Base-by-base conservation (phyloP, 2,329 filamentous ascomycete species). In the Nothophoma quercina region DNA sequence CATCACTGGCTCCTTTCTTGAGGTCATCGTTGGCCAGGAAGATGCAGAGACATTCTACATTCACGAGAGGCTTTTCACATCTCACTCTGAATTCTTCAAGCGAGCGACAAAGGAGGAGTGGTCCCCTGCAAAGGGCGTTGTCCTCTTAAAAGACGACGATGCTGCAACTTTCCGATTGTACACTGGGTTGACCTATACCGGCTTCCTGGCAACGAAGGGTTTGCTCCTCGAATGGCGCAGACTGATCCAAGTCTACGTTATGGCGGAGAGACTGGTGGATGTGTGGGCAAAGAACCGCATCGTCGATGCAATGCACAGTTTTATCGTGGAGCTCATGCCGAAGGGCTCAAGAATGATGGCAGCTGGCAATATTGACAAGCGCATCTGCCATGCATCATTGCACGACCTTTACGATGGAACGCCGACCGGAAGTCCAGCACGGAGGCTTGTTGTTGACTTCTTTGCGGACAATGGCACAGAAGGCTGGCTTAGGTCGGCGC, bases 231-330 rank as follows among this genome's bases (percentile, higher is more conserved):
- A 32, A 19, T 47, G 43, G 43, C 34, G 32, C 5, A 18, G 34
- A 9, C 28, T 44, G n/a, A 15, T 38, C 15, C 15, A 44, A 8
- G 18, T 51, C n/a, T 51, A 51, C 26, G 13, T 51, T 9, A 5
- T 45, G 15, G 32, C 39, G 3, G 40, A 51, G 13, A 39, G 21
- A 7, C 33, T 51, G 4, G 19, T 39, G 28, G 48, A 45, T 10
- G 5, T 7, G 3, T 22, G 21, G 26, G 33, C 48, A 15, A 44
- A 40, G 26, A 35, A 44, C n/a, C 30, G 7, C 13, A 22, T 35
- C 4, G 8, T 39, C n/a, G 34, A 47, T 19, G 43, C 43, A 4
- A 39, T 39, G 26, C 34, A 47, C 4, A 32, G 21, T 19, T 47
- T 32, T 9, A 5, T 32, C 2, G 13, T n/a, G 8, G 18, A 33